Evolutionary conservation across 2,329 filamentous ascomycete species (phyloP), one percentile per base, ranked within the genome.

Genomic region (Clonostachys byssicola): DNA sequence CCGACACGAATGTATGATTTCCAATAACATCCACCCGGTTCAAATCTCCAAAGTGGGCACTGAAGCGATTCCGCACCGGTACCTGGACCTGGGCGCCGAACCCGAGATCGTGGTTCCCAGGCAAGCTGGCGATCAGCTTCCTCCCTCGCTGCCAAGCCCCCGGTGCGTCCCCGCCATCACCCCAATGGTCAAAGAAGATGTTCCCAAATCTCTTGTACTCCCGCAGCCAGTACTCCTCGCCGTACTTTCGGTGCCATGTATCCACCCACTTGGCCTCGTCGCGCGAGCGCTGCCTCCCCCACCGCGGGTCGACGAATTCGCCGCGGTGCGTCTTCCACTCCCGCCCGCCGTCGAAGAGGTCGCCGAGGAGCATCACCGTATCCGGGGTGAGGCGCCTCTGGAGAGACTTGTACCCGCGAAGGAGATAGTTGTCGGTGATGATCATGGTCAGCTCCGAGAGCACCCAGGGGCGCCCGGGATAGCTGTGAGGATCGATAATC

Each of bases 71-170:
- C 45, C 92, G 81, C 34, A 96, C 89, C 0, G 87, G 76, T 9
- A 86, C 62, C 61, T 96, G 89, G 43, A 99, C 85, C 41, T 92
- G 88, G 18, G 83, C 83, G 4, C 89, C 92, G 60, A 97, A 96
- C 0, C 94, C 94, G 39, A 97, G 66, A 62, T 99, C 94, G 62
- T 99, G 94, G 59, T 99, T 99, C 3, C 94, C 94, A 0, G 94
- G 94, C 48, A 99, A 62, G 60, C 87, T 92, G 16, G 88, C 83
- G 46, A 97, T 86, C 46, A 97, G 72, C 67, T 88, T 92, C 48
- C 88, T 79, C 6, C 87, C 85, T 33, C 81, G 75, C 53, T 85
- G 81, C 49, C 83, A 83, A 2, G 74, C 65, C 0, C 77, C 72
- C 0, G 83, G 73, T 6, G 69, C 68, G 40, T 72, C 61, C 44